Conservation (phyloP, 1,284 basidiomycete species). For the Fereydounia khargensis region DNA sequence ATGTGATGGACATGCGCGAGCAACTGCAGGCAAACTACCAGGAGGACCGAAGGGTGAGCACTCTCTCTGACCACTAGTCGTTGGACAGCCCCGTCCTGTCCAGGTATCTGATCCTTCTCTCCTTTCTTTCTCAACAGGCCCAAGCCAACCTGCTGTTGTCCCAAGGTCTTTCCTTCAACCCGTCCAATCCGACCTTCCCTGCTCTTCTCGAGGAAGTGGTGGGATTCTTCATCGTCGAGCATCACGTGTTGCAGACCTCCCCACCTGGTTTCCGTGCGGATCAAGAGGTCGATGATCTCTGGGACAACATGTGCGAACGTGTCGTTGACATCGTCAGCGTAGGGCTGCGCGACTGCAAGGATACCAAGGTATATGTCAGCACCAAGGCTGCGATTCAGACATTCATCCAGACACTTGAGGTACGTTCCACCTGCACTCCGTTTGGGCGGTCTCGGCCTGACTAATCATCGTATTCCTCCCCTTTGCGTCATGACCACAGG, state of each 20-base stretch:
- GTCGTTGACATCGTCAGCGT: constrained; percentile 74
- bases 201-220: constrained; percentile 74
- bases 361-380: constrained; percentile 77
- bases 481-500: too few species aligned
- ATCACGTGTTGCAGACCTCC: constrained; percentile 84
- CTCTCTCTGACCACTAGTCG: too few species aligned
- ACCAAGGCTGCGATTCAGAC: constrained; percentile 81
- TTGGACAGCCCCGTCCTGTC: too few species aligned
- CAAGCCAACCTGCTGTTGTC: constrained; percentile 96
- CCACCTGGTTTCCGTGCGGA: constrained; percentile 73
- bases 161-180: constrained; percentile 59
- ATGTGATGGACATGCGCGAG: constrained; percentile 80
- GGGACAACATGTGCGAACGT: constrained; percentile 82
- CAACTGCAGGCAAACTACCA: constrained; percentile 91
- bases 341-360: constrained; percentile 72
- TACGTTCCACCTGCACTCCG: too few species aligned
- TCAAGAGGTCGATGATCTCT: constrained; percentile 89
- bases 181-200: constrained; percentile 40
- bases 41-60: constrained; percentile 80
- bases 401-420: constrained; percentile 89
- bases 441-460: too few species aligned
- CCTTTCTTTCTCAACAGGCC: too few species aligned
- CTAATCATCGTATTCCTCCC: too few species aligned
- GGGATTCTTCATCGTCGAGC: constrained; percentile 98
- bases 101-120: too few species aligned